Conservation (phyloP, 768 basidiomycete species). For the Lyophyllum atratum region DNA sequence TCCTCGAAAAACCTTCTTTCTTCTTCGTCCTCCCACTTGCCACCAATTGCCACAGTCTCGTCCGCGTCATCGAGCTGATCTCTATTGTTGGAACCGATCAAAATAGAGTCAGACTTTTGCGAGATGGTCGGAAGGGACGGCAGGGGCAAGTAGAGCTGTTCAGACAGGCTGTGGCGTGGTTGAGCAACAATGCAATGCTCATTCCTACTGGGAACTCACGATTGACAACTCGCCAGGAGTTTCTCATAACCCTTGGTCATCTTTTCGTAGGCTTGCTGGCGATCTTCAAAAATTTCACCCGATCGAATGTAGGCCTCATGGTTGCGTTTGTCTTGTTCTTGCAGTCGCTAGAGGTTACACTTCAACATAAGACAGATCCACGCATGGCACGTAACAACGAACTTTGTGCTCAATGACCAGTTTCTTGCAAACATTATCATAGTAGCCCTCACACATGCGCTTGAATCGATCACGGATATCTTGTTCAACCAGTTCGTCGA, state of each 20-base stretch:
- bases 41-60: conserved; percentile 55
- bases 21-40: conserved; percentile 99
- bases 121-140: conserved; percentile 83
- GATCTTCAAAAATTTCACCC: conserved; percentile 98
- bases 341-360: conserved; percentile 64
- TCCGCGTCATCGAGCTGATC: conserved; percentile 52
- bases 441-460: conserved; percentile 92
- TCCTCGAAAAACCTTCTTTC: conserved; percentile 94
- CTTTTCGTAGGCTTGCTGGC: conserved; percentile 98
- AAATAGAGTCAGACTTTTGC: conserved; percentile 80
- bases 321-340: conserved; percentile 95
- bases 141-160: conserved; percentile 81
- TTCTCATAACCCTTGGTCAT: conserved; percentile 98
- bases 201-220: conserved; percentile 45
- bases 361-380: not conserved
- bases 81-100: conserved; percentile 57
- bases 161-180: conserved; percentile 66
- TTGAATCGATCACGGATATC: conserved; percentile 88
- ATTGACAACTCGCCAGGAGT: conserved; percentile 83
- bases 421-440: conserved; percentile 89
- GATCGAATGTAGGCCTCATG: conserved; percentile 99
- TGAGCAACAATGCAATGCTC: conserved; percentile 12
- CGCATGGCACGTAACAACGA: conserved; percentile 19
- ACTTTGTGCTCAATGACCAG: conserved; percentile 91
- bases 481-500: conserved; percentile 79